Evolutionary conservation across 768 basidiomycete genomes (phyloP).

Genomic region (Trametes punicea): DNA sequence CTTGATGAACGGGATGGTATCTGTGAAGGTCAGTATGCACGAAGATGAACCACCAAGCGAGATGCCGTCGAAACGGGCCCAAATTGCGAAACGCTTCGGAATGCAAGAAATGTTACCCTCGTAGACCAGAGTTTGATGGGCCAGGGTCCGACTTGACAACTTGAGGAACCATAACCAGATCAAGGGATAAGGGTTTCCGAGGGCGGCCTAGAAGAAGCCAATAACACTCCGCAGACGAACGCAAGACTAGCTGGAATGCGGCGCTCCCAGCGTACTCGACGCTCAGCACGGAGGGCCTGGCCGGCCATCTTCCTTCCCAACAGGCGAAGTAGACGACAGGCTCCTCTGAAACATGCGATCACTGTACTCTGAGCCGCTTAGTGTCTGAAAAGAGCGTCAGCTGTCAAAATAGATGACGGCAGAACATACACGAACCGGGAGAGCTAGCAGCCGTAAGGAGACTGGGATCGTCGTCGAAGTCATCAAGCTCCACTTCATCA

Average conservation of each 20-base stretch:
- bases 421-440: constrained; percentile 4
- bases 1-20: not conserved
- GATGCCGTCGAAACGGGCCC: not conserved
- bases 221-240: not conserved
- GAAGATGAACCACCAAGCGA: not conserved
- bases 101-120: not conserved
- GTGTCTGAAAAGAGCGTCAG: not conserved
- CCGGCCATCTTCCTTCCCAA: not conserved
- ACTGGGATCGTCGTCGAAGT: constrained; percentile 15
- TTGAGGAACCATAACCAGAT: not conserved
- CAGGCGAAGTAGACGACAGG: not conserved
- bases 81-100: not conserved
- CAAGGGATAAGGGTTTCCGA: too few species aligned
- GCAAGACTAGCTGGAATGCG: not conserved
- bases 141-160: not conserved
- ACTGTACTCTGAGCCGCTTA: constrained; percentile 16
- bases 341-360: not conserved
- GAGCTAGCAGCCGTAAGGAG: not conserved
- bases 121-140: not conserved
- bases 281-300: constrained; percentile 9
- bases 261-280: not conserved
- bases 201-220: not conserved
- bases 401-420: not conserved
- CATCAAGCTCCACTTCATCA: constrained; percentile 18
- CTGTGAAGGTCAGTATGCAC: constrained; percentile 9